phyloP scores from a whole-genome alignment of 2,329 filamentous ascomycete genomes.

The Corniculantispora saksenae region DNA sequence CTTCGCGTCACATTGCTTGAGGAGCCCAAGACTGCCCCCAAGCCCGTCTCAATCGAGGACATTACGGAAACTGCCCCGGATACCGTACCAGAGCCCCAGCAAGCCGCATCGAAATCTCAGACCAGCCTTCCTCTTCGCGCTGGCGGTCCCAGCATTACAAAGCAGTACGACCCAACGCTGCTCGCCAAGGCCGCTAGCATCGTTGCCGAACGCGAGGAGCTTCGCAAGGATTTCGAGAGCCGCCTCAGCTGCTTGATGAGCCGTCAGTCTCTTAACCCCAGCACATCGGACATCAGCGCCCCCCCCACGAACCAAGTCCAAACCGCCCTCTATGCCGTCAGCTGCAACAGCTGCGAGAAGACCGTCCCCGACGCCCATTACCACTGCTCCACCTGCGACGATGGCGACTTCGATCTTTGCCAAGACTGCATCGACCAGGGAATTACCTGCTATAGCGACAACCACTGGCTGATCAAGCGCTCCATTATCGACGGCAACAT shows the following conservation, averaged over 20 bases:
- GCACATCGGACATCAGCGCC: background rate
- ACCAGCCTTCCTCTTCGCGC: conserved; percentile 28
- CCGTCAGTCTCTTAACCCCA: conserved; percentile 12
- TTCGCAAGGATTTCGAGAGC: conserved; percentile 30
- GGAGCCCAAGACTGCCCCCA: conserved; percentile 35
- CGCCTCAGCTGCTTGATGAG: conserved; percentile 30
- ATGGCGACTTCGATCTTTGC: conserved; percentile 94
- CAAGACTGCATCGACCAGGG: conserved; percentile 73
- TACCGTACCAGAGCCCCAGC: conserved; percentile 23
- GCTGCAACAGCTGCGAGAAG: conserved; percentile 86
- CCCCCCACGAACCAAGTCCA: background rate
- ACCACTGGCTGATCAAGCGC: conserved; percentile 95
- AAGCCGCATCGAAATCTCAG: conserved; percentile 25
- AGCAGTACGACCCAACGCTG: conserved; percentile 28
- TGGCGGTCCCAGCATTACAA: conserved; percentile 28
- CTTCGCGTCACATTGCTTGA: conserved; percentile 65
- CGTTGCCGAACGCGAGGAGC: conserved; percentile 26
- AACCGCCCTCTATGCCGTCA: conserved; percentile 69
- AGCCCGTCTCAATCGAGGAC: conserved; percentile 54
- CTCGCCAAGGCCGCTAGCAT: conserved; percentile 31
- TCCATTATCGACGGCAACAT: conserved; percentile 76
- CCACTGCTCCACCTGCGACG: conserved; percentile 91
- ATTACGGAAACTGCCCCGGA: conserved; percentile 38
- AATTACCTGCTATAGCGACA: conserved; percentile 72
- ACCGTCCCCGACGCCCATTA: conserved; percentile 82